Conservation (phyloP, 73 alveolate genomes). For the Stentor roeselii region DNA sequence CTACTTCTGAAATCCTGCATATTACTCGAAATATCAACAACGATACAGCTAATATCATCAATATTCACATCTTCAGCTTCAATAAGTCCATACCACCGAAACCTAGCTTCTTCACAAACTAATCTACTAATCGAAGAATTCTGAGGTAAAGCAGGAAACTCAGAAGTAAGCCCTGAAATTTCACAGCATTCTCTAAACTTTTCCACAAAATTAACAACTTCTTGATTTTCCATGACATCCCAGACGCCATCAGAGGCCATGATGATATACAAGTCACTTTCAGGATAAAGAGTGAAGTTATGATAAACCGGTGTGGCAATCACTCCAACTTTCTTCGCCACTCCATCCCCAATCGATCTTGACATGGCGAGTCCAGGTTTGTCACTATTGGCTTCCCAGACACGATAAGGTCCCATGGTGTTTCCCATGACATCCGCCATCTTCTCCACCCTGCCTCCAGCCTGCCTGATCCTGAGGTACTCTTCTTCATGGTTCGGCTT, state of each 20-base stretch:
- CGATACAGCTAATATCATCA: constrained; percentile 11
- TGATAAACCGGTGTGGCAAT: constrained; percentile 13
- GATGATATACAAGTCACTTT: constrained; percentile 15
- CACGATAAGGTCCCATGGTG: constrained; percentile 49
- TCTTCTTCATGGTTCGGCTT: constrained; percentile 49
- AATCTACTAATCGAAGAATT: neutral
- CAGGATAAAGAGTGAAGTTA: neutral
- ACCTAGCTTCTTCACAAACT: constrained; percentile 23
- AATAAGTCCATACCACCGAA: neutral
- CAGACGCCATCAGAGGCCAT: constrained; percentile 28
- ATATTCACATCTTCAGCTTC: neutral
- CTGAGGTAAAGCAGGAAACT: neutral
- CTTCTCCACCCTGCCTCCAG: constrained; percentile 51
- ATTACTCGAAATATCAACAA: neutral
- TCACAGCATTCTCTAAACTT: neutral
- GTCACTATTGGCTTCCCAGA: constrained; percentile 44
- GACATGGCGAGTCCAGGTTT: constrained; percentile 62
- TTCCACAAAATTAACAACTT: constrained; percentile 17
- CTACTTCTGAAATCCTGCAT: neutral
- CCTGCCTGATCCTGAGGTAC: constrained; percentile 39
- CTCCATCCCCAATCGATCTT: constrained; percentile 26
- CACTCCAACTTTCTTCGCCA: constrained; percentile 23
- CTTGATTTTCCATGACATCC: constrained; percentile 29
- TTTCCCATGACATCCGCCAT: constrained; percentile 47
- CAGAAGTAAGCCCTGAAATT: neutral